Conservation (phyloP, 2,329 filamentous ascomycete genomes). For the Corynespora cassiicola region DNA sequence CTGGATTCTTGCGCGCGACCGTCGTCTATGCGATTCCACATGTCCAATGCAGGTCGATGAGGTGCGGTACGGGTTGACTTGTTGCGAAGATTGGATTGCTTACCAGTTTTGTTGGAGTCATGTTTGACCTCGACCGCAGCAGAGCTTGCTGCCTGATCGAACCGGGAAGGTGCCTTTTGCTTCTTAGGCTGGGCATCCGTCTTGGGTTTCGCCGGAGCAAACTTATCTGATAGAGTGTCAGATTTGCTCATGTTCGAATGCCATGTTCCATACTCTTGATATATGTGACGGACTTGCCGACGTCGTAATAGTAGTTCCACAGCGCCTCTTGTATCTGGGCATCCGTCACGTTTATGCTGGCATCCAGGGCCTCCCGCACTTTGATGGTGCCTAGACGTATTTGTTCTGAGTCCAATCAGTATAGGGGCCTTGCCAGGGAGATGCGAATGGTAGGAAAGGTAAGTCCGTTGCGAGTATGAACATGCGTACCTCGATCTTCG, state of each 20-base stretch:
- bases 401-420: slow-evolving; percentile 48
- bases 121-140: slow-evolving; percentile 47
- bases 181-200: slow-evolving; percentile 40
- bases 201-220: slow-evolving; percentile 30
- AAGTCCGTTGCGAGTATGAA: not conserved
- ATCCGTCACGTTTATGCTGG: slow-evolving; percentile 67
- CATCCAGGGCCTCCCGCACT: slow-evolving; percentile 71
- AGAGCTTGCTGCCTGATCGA: slow-evolving; percentile 52
- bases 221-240: slow-evolving; percentile 27
- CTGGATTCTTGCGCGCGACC: too few relatives aligned
- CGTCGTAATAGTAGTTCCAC: slow-evolving; percentile 96
- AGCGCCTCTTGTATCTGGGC: slow-evolving; percentile 85
- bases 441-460: not conserved
- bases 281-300: slow-evolving; percentile 84
- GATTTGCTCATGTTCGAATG: too few relatives aligned
- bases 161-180: slow-evolving; percentile 50
- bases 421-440: slow-evolving; percentile 5
- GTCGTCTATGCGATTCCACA: too few relatives aligned
- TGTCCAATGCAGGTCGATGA: too few relatives aligned
- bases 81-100: slow-evolving; percentile 38
- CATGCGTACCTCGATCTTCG: slow-evolving; percentile 22
- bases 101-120: slow-evolving; percentile 56
- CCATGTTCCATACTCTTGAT: slow-evolving; percentile 64
- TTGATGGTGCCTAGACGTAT: slow-evolving; percentile 71
- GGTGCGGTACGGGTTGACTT: slow-evolving; percentile 14